These are phyloP conservation scores for Sedum album DNA, from an alignment of 164 flowering plant genomes.

Conservation along the genomic window DNA sequence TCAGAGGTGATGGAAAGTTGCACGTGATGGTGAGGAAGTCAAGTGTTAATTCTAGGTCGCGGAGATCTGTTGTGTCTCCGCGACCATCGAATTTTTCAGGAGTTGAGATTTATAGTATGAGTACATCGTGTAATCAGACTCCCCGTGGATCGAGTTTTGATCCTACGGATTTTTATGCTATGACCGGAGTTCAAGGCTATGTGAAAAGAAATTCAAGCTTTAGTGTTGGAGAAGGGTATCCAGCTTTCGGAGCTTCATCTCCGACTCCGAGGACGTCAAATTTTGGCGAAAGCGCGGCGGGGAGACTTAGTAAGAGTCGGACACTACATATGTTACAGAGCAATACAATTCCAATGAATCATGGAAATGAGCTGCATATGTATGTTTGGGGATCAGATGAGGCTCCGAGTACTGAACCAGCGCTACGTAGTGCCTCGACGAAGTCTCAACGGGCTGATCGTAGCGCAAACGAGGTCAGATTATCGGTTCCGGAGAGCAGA, in stretches of 20 bases:
- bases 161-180: slow-evolving; percentile 45
- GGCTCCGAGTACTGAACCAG: slow-evolving; percentile 23
- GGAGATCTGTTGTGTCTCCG: slow-evolving; percentile 34
- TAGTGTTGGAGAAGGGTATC: slow-evolving; percentile 51
- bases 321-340: not conserved
- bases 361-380: slow-evolving; percentile 2
- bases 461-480: slow-evolving; percentile 85
- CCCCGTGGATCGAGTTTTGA: slow-evolving; percentile 65
- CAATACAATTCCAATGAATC: not conserved
- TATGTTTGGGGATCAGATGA: slow-evolving; percentile 7
- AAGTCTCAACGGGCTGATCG: not conserved
- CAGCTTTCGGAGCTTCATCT: slow-evolving; percentile 77
- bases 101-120: slow-evolving; percentile 57
- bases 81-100: slow-evolving; percentile 66
- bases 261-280: slow-evolving; percentile 86
- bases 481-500: slow-evolving; percentile 64
- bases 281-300: slow-evolving; percentile 12
- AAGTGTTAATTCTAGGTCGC: slow-evolving; percentile 42
- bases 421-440: not conserved
- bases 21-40: slow-evolving; percentile 59
- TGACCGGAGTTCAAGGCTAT: slow-evolving; percentile 51
- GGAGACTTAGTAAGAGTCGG: slow-evolving; percentile 9
- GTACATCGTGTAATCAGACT: slow-evolving; percentile 40
- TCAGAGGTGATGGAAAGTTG: slow-evolving; percentile 57
- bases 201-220: slow-evolving; percentile 64